A percentile compares a stretch with the other conserved stretches of the same genome.
Conservation (phyloP, 805 yeast genomes). For the Debaryomyces castellii region DNA sequence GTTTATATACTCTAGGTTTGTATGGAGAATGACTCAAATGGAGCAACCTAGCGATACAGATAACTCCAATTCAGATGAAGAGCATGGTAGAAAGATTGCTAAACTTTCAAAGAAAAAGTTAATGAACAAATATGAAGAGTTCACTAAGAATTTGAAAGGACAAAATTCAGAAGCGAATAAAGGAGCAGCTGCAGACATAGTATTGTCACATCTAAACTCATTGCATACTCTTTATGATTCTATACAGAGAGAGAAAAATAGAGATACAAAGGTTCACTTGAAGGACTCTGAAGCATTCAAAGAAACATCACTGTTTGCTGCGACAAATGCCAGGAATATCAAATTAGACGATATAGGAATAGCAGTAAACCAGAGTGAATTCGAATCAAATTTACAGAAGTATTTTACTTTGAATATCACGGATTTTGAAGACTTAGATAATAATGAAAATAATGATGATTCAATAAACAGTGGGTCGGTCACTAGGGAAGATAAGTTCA, state of each 20-base stretch:
- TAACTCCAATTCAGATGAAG: neutral
- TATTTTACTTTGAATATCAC: constrained; percentile 21
- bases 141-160: constrained; percentile 21
- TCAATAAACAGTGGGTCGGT: constrained; percentile 5
- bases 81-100: constrained; percentile 20
- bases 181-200: constrained; percentile 55
- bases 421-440: constrained; percentile 12
- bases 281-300: constrained; percentile 64
- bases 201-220: constrained; percentile 42
- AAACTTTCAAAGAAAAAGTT: constrained; percentile 15
- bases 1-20: neutral
- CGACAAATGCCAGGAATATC: constrained; percentile 60
- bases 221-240: constrained; percentile 48
- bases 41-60: neutral
- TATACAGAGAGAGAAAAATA: constrained; percentile 34
- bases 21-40: neutral
- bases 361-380: constrained; percentile 49
- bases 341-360: constrained; percentile 56
- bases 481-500: constrained; percentile 30
- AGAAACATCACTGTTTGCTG: constrained; percentile 61
- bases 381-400: constrained; percentile 35
- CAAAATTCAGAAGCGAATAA: constrained; percentile 54
- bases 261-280: constrained; percentile 35
- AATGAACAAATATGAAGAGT: constrained; percentile 25
- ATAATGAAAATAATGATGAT: constrained; percentile 8